Base-by-base conservation (phyloP, 345 rosid genomes). In the Citrus hindsii region DNA sequence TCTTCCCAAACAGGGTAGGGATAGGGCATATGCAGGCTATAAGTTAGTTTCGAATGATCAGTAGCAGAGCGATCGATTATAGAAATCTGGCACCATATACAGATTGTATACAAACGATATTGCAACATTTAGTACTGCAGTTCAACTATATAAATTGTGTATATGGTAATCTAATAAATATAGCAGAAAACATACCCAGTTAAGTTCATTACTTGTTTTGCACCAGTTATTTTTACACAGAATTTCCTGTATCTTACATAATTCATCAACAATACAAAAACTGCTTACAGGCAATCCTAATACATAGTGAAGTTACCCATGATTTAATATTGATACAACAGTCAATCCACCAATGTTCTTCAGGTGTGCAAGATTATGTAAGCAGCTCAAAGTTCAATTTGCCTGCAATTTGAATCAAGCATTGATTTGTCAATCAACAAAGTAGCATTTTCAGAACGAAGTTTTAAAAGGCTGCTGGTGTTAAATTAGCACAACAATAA, bases 401-500 rank as follows among this genome's bases (percentile, higher is more conserved):
- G 72, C 78, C 71, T 76, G 78, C 63, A 76, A 53, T 32, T 4
- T 67, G 19, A 62, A 22, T 60, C 55, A 24, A 74, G 66, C 27
- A 74, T 46, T 16, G 51, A 38, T 33, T 21, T 73, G 9, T 65
- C 62, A 63, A 64, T 22, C 22, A 65, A 65, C 32, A 65, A 6
- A 27, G 53, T 2, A 46, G 37, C 48, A 53, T n/a, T 30, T 65
- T 53, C 63, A 21, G n/a, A 71, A 51, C 1, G 6, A 14, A 32
- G 9, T 27, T 8, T 7, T 53, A 51, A n/a, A 33, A 25, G 7
- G 25, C 62, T 32, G 30, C 58, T 32, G 27, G n/a, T 72, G 28
- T 30, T 22, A 62, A 62, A 65, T 32, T 30, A n/a, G 53, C 35
- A 35, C 33, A 59, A 59, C 32, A 35, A 73, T n/a, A 58, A 56